Evolutionary conservation across 305 asterid genomes (phyloP).

Genomic region (Solanum hybrid): DNA sequence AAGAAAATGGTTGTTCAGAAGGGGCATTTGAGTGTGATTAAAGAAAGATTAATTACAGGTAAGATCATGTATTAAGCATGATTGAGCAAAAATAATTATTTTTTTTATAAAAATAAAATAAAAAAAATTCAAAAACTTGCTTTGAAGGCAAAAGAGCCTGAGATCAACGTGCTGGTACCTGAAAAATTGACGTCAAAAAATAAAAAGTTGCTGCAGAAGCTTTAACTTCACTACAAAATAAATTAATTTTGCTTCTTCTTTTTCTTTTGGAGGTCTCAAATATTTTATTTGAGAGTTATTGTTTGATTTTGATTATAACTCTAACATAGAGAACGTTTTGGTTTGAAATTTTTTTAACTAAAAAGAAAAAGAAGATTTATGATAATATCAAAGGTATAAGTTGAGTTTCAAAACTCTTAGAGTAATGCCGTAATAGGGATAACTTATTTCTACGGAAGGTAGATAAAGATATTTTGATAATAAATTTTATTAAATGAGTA

Average conservation of each 20-base stretch:
- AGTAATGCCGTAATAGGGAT: no score
- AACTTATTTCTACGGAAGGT: background rate
- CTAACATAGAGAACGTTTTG: background rate
- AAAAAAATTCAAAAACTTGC: constrained; percentile 3
- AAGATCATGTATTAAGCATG: background rate
- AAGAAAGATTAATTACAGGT: constrained; percentile 28
- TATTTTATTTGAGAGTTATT: background rate
- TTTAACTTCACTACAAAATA: constrained; percentile 19
- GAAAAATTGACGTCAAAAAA: constrained; percentile 19
- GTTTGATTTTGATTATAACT: background rate
- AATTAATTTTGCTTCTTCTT: background rate
- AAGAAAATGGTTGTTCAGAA: constrained; percentile 24
- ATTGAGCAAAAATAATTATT: background rate
- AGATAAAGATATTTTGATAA: background rate
- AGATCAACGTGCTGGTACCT: constrained; percentile 31
- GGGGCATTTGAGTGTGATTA: constrained; percentile 30
- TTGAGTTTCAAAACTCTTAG: background rate
- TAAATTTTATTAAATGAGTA: background rate
- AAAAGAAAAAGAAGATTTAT: background rate
- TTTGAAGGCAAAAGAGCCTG: constrained; percentile 19
- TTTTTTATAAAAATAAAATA: background rate
- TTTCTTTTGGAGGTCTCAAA: background rate
- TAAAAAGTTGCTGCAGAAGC: constrained; percentile 10
- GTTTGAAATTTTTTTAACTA: background rate
- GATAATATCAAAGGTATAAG: background rate